These are phyloP conservation scores for Lactifluus piperatus DNA, from an alignment of 768 basidiomycete species.

Conservation along the genomic window DNA sequence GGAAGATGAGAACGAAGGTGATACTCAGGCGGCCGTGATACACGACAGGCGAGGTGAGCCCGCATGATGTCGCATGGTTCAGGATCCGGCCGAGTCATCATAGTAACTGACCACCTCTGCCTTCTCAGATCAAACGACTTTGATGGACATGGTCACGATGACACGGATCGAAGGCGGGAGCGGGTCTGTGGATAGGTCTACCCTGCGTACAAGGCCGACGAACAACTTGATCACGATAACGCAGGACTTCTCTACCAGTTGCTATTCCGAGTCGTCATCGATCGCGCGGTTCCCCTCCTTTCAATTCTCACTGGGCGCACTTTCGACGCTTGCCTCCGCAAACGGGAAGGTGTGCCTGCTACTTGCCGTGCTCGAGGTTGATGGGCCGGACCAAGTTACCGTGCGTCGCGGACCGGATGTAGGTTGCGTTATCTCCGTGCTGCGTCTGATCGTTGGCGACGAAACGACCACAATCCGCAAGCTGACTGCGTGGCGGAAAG, in stretches of 20 bases:
- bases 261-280: conserved; percentile 59
- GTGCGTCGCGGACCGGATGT: conserved; percentile 63
- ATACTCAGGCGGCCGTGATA: conserved; percentile 4
- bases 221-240: conserved; percentile 7
- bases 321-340: conserved; percentile 38
- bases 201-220: too few relatives aligned
- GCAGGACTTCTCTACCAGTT: conserved; percentile 32
- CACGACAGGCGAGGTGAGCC: neutral
- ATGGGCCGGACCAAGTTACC: conserved; percentile 61
- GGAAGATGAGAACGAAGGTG: conserved; percentile 23
- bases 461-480: conserved; percentile 61
- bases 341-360: conserved; percentile 45
- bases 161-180: conserved; percentile 4
- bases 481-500: conserved; percentile 71
- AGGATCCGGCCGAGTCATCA: neutral
- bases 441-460: conserved; percentile 68
- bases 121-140: conserved; percentile 10
- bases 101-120: neutral
- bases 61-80: too few relatives aligned
- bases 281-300: conserved; percentile 68
- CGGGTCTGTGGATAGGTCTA: neutral
- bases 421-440: conserved; percentile 56
- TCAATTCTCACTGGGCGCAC: conserved; percentile 56
- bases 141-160: conserved; percentile 10
- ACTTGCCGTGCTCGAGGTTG: conserved; percentile 63